Base-by-base conservation (phyloP, 164 flowering plant species). In the Dillenia turbinata region DNA sequence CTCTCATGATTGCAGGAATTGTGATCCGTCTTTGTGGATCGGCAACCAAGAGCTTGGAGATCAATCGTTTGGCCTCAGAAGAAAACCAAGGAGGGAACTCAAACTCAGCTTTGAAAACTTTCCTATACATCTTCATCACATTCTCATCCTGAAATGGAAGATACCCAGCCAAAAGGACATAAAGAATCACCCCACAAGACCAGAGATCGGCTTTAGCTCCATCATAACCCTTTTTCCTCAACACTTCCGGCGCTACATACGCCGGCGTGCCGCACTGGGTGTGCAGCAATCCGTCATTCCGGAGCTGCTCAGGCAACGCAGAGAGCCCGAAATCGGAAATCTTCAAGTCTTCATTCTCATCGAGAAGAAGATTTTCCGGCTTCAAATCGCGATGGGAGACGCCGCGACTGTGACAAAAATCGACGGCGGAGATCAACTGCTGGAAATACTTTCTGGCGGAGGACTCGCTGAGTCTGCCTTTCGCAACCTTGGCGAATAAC, bases 231-330 rank as follows among this genome's bases (percentile, higher is more conserved):
- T 74, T 81, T 54, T 71, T 75, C 65, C 71, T 53, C 26, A 81
- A 22, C 11, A 83, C 79, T 67, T 83, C 87, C 16, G 87, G 87
- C 17, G 87, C 87, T n/a, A 83, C 85, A 56, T 83, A 83, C 0
- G 87, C 83, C 14, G 85, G 88, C 0, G 88, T 83, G 7, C 88
- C 88, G 49, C 88, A 83, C 54, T 56, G 84, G 3, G 88, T 83
- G 69, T 79, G 85, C 2, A 83, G 63, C 49, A 83, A 26, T 0
- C 85, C 85, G 48, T 81, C 84, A 12, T 63, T 70, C 44, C 77
- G 50, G 5, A 58, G 57, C 54, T 78, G 83, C 50, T 77, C 80
- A 24, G 80, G 79, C 59, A 83, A 24, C 2, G 88, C 76, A 0
- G 84, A 79, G 5, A 83, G 54, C 9, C 88, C 88, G 44, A 83